phyloP scores from a whole-genome alignment of 352 stramenopile species.

The Thalassiosira ordinaria region DNA sequence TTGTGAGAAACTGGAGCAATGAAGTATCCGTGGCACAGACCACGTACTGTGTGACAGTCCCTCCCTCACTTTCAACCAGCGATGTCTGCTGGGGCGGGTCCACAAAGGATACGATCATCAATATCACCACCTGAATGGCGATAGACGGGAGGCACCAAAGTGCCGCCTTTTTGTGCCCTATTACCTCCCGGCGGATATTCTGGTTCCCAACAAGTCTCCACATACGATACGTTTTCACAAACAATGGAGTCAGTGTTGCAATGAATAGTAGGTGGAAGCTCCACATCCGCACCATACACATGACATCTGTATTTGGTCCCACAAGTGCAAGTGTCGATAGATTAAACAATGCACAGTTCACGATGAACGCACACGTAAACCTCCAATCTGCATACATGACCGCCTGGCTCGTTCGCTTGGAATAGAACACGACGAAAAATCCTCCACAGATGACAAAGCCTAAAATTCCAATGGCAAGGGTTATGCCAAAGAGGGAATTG shows the following conservation, averaged over 20 bases:
- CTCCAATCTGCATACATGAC: slow-evolving; percentile 53
- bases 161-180: slow-evolving; percentile 28
- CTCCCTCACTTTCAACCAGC: slow-evolving; percentile 40
- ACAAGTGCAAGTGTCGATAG: slow-evolving; percentile 35
- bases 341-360: slow-evolving; percentile 52
- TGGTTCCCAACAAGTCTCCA: slow-evolving; percentile 46
- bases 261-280: slow-evolving; percentile 47
- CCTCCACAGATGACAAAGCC: too few relatives aligned
- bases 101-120: too few relatives aligned
- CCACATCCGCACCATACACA: slow-evolving; percentile 60
- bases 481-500: too few relatives aligned
- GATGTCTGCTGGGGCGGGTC: too few relatives aligned
- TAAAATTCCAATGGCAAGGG: too few relatives aligned
- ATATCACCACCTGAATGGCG: too few relatives aligned
- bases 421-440: slow-evolving; percentile 42
- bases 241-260: slow-evolving; percentile 38
- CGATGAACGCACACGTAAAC: slow-evolving; percentile 61
- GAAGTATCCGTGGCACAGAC: slow-evolving; percentile 37
- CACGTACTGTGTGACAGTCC: slow-evolving; percentile 17
- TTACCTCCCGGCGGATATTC: slow-evolving; percentile 12
- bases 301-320: slow-evolving; percentile 39
- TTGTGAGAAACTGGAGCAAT: slow-evolving; percentile 29
- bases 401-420: slow-evolving; percentile 23
- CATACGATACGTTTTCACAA: slow-evolving; percentile 64
- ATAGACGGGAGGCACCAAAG: too few relatives aligned